A percentile compares a stretch with the other conserved stretches of the same genome.
phyloP scores from a whole-genome alignment of 2,329 filamentous ascomycete genomes.

The Scolecobasidium constrictum region DNA sequence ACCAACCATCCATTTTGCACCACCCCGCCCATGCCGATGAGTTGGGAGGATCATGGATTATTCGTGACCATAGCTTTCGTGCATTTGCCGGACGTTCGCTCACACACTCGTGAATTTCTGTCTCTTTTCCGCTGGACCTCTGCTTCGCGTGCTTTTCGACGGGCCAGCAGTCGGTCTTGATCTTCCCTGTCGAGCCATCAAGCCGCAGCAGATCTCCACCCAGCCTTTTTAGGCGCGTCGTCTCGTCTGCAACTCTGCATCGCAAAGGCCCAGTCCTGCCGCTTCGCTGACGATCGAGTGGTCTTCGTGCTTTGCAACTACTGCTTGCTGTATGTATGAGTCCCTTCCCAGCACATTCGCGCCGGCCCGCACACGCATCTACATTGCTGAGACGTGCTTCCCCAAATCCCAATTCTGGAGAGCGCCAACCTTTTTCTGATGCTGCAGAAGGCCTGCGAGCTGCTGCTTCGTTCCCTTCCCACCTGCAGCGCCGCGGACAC shows the following conservation, averaged over 20 bases:
- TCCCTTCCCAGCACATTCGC: background rate
- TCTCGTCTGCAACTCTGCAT: constrained; percentile 2
- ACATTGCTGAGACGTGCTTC: constrained; percentile 1
- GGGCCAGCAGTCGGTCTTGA: background rate
- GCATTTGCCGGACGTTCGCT: too few relatives aligned
- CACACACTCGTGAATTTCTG: too few relatives aligned
- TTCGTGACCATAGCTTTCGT: constrained; percentile 6
- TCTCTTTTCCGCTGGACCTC: constrained; percentile 2
- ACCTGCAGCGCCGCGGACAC: constrained; percentile 4
- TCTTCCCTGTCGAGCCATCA: background rate
- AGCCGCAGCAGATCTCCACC: constrained; percentile 8
- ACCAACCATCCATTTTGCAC: constrained; percentile 5
- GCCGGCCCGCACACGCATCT: background rate
- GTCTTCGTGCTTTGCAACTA: constrained; percentile 3
- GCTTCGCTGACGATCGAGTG: constrained; percentile 5
- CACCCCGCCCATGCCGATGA: constrained; percentile 7
- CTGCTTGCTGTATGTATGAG: constrained; percentile 5
- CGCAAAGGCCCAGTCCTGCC: background rate
- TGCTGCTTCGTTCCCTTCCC: constrained; percentile 3
- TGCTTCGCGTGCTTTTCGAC: background rate
- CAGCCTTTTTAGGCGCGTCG: constrained; percentile 6
- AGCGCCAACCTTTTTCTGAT: background rate
- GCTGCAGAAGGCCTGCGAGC: constrained; percentile 1
- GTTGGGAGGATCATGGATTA: constrained; percentile 8
- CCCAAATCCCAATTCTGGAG: background rate